phyloP scores from a whole-genome alignment of 2,329 filamentous ascomycete species.

The Epichloe typhina region DNA sequence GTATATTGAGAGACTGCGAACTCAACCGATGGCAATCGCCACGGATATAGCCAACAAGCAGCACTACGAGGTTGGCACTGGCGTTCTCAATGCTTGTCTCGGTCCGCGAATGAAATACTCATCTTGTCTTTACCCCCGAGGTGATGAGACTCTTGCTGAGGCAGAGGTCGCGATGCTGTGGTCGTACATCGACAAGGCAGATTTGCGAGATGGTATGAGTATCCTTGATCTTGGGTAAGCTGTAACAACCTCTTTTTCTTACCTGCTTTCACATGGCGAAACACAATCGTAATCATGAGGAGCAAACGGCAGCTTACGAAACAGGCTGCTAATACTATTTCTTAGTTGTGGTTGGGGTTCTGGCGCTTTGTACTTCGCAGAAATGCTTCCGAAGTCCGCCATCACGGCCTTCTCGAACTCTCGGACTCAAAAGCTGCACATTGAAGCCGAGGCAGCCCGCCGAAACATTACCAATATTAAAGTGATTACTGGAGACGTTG shows the following conservation, averaged over 20 bases:
- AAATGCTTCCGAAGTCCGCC: conserved; percentile 45
- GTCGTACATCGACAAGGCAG: conserved; percentile 47
- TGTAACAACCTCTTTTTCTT: neutral
- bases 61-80: conserved; percentile 61
- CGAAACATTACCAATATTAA: conserved; percentile 46
- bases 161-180: conserved; percentile 55
- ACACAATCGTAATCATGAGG: neutral
- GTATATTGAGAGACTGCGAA: conserved; percentile 46
- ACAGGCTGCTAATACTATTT: neutral
- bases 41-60: conserved; percentile 52
- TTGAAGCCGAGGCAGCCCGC: conserved; percentile 42
- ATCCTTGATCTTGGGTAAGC: conserved; percentile 49
- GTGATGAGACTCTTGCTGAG: conserved; percentile 47
- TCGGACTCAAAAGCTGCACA: conserved; percentile 52
- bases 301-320: neutral
- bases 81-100: conserved; percentile 45
- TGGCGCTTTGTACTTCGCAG: conserved; percentile 50
- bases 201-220: conserved; percentile 44
- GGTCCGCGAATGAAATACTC: conserved; percentile 63
- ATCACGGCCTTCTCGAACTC: conserved; percentile 60
- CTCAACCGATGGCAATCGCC: conserved; percentile 53
- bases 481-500: conserved; percentile 54
- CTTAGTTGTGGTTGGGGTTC: conserved; percentile 56
- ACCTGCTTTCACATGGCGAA: neutral
- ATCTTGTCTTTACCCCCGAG: conserved; percentile 51